Evolutionary conservation across 495 filamentous ascomycete genomes (phyloP), one percentile per base, ranked within the genome.

Genomic region (Podospora pseudoanserina): DNA sequence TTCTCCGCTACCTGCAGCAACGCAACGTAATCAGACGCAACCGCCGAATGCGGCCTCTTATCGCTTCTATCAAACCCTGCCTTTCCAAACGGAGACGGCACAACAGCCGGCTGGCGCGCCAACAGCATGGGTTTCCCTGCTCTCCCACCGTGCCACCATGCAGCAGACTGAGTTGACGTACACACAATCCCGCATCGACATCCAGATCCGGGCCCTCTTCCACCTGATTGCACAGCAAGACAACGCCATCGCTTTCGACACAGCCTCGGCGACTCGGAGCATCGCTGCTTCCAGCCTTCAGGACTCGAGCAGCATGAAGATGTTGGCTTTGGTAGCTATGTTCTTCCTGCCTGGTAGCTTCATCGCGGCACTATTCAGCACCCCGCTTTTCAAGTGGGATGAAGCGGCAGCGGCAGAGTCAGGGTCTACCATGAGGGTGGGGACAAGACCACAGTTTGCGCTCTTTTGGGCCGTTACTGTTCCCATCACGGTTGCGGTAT

Each of bases 331-430:
- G 3, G 70, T 87, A 30, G 84, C 85, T 26, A 85, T 87, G 83
- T 72, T 82, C 16, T 86, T 87, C 69, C 68, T 87, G 2, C 84
- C 84, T 0, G 84, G 82, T 0, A 86, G 81, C 16, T 86, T 86
- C 60, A 65, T 82, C 9, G 78, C 81, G 13, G 77, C 79, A 5
- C 57, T 80, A 2, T 76, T 79, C 28, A 68, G 72, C 0, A 63
- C 73, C 1, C 71, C 73, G 11, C 61, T 79, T 18, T 77, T 78
- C 28, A 61, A 66, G 16, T 77, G 75, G 73, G 67, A 74, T 26
- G 67, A 68, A 54, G 60, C 28, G 4, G 39, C 39, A 39, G 34
- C 34, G 11, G 34, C 6, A 39, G 34, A 39, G 34, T 39, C 34
- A 16, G 27, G 20, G 30, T 49, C 59, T 1, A 18, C 28, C 18